Base-by-base conservation (phyloP, 495 filamentous ascomycete species). In the Xylaria castorea region DNA sequence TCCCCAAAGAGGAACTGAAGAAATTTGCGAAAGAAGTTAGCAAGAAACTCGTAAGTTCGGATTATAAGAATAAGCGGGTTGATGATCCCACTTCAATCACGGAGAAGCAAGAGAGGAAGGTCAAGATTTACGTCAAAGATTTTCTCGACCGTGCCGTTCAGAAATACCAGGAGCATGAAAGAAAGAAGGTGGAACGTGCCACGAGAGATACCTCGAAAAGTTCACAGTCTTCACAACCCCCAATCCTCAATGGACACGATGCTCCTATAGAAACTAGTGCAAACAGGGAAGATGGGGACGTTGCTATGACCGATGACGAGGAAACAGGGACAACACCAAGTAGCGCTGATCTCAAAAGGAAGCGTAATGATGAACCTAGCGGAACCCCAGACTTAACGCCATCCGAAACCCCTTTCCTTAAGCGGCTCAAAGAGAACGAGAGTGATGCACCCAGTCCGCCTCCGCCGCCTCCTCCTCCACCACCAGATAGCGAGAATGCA, bases 1-100 rank as follows among this genome's bases (percentile, higher is more conserved):
- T 98, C 20, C 92, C 93, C 3, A 94, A 91, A 73, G 94, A 97
- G 8, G 92, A 97, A 75, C 78, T 98, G 7, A 98, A 98, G 81
- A 89, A 92, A 63, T 92, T 94, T 73, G 92, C 90, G 5, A 96
- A 95, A 80, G 93, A 97, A 80, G 89, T 94, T 22, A 89, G 91
- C 70, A 97, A 95, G 80, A 97, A 94, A 78, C 85, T 98, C 36
- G 94, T 97, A 38, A 89, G 91, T 34, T 93, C 93, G 0, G 94
- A 98, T 77, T 98, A 92, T 84, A 97, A 97, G 80, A 89, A 95
- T 75, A 87, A 89, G 51, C 91, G 92, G 4, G 94, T 98, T 12
- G 85, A 90, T 27, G 92, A 98, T 75, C 95, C 94, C 5, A 93
- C 89, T n/a, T 86, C 88, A 62, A 91, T 98, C 74, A 87, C 87